These are phyloP conservation scores for Porcisia hertigi DNA, from an alignment of 208 protist genomes.

Conservation along the genomic window DNA sequence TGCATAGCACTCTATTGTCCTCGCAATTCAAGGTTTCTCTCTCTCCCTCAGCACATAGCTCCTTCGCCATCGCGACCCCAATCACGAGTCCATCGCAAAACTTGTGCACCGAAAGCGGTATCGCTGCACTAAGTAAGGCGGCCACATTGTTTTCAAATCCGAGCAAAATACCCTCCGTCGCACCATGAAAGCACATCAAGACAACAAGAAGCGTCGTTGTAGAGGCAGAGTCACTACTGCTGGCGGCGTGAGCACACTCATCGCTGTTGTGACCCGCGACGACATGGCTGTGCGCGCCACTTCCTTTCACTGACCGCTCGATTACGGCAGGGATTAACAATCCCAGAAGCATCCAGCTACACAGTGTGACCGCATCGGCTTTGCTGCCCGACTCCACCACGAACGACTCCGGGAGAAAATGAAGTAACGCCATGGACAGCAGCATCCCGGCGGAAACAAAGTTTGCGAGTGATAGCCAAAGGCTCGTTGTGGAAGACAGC, in stretches of 20 bases:
- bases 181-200: slow-evolving; percentile 74
- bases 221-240: slow-evolving; percentile 7
- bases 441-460: slow-evolving; percentile 72
- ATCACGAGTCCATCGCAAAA: slow-evolving; percentile 79
- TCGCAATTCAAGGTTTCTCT: slow-evolving; percentile 1
- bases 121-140: slow-evolving; percentile 37
- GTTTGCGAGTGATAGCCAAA: slow-evolving; percentile 58
- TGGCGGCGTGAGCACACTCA: slow-evolving; percentile 10
- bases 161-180: slow-evolving; percentile 66
- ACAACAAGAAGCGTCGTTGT: slow-evolving; percentile 44
- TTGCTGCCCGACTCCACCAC: slow-evolving; percentile 1
- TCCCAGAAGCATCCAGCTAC: slow-evolving; percentile 46
- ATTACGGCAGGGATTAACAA: slow-evolving; percentile 67
- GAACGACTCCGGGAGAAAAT: slow-evolving; percentile 58
- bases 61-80: slow-evolving; percentile 67
- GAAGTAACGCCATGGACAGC: slow-evolving; percentile 53
- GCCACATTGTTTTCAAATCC: slow-evolving; percentile 39
- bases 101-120: slow-evolving; percentile 65
- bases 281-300: slow-evolving; percentile 31
- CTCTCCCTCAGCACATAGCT: slow-evolving; percentile 8
- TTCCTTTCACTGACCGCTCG: slow-evolving; percentile 28
- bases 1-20: neutral
- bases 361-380: slow-evolving; percentile 18
- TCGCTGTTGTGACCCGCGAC: slow-evolving; percentile 1
- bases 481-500: slow-evolving; percentile 5